Base-by-base conservation (phyloP, 2,329 filamentous ascomycete species). In the Drechslerella dactyloides region DNA sequence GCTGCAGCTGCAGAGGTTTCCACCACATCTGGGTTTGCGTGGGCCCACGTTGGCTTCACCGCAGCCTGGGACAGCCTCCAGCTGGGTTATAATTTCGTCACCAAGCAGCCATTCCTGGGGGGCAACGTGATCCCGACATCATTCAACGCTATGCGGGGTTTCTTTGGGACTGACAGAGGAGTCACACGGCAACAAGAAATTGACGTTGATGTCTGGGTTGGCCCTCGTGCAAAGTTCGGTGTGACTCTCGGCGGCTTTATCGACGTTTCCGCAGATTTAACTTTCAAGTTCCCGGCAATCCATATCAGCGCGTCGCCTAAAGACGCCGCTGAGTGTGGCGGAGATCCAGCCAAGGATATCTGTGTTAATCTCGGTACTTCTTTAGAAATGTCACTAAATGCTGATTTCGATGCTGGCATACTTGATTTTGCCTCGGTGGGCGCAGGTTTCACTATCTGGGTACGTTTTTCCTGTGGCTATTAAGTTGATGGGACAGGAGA, bases 361-460 rank as follows among this genome's bases (percentile, higher is more conserved):
- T 42, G 37, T 13, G 37, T 42, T 15, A 42, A 4, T 15, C 37
- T 42, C 4, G 13, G n/a, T 42, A 42, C 37, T 13, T 42, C 37
- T 42, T 13, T 42, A 42, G 37, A 42, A 42, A 13, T 15, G n/a
- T 42, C 37, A 6, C 37, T 42, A 2, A 17, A 17, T 42, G 37
- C 37, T 6, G 37, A 42, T 42, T 13, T 42, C 37, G 37, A 42
- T 2, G 37, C 37, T 42, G 37, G 37, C 37, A 13, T 42, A 17
- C 37, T 42, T 2, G 37, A 42, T 42, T 42, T 42, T 15, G 37
- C 37, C 37, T 42, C 37, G 15, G 37, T 42, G 37, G 13, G 37
- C 37, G 37, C 37, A 42, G 37, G 37, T 6, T 42, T 42, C 37
- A 42, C 37, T 42, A 42, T 42, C n/a, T 42, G 37, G 37, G 37